Conservation (phyloP, 257 asterid species). For the Jaltomata sinuosa region DNA sequence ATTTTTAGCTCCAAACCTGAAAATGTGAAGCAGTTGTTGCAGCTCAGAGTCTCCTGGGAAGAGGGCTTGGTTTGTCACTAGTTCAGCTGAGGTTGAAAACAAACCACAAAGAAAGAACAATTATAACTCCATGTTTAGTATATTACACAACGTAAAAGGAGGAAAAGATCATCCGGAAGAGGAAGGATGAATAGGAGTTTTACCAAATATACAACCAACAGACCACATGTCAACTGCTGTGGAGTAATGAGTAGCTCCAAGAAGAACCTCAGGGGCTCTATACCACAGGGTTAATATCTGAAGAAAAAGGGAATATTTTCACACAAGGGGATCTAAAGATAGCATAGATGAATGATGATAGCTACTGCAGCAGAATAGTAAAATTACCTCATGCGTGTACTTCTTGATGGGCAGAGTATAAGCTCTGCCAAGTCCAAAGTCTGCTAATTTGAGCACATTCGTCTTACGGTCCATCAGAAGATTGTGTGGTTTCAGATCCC, state of each 20-base stretch:
- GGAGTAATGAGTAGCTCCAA: constrained; percentile 95
- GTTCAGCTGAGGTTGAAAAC: constrained; percentile 53
- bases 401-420: constrained; percentile 91
- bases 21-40: constrained; percentile 95
- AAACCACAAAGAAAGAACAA: not conserved
- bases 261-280: constrained; percentile 97
- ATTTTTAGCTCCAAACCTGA: constrained; percentile 40
- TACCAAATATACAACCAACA: constrained; percentile 96
- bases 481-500: constrained; percentile 98
- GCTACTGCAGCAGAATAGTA: not conserved
- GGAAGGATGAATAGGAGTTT: not conserved
- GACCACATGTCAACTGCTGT: constrained; percentile 99
- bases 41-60: constrained; percentile 97
- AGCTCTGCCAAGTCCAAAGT: constrained; percentile 92
- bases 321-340: not conserved
- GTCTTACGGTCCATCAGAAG: constrained; percentile 95
- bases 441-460: constrained; percentile 87
- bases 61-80: constrained; percentile 78
- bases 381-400: constrained; percentile 82
- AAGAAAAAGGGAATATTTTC: not conserved
- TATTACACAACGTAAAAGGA: not conserved
- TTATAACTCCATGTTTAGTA: not conserved
- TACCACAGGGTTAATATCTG: constrained; percentile 98
- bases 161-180: not conserved
- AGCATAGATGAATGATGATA: not conserved